Evolutionary conservation across 805 yeast genomes (phyloP).

Genomic region (Candida insectorum): DNA sequence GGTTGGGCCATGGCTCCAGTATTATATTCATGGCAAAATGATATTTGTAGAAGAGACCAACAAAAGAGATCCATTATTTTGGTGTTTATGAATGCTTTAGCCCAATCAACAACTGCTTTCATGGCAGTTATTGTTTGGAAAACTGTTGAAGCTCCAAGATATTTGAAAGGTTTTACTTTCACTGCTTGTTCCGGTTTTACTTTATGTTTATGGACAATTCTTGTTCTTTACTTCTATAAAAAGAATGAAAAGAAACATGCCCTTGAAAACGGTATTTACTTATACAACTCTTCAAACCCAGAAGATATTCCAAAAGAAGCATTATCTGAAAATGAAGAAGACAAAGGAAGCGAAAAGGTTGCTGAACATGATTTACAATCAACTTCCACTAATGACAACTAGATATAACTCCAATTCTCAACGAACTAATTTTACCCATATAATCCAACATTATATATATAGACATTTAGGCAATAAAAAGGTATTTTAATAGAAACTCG

Average conservation of each 20-base stretch:
- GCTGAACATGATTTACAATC: not conserved
- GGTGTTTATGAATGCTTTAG: slow-evolving; percentile 53
- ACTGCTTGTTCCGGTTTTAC: slow-evolving; percentile 46
- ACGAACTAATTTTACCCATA: too few relatives aligned
- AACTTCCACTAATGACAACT: too few relatives aligned
- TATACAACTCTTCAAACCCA: slow-evolving; percentile 21
- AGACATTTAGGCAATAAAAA: too few relatives aligned
- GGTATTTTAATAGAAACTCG: too few relatives aligned
- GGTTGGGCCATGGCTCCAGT: slow-evolving; percentile 66
- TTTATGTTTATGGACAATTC: slow-evolving; percentile 48
- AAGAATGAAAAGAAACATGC: slow-evolving; percentile 29
- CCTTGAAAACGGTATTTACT: slow-evolving; percentile 32
- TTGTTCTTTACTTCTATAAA: slow-evolving; percentile 47
- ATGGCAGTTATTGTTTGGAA: slow-evolving; percentile 51
- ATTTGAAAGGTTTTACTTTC: slow-evolving; percentile 49
- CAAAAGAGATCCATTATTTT: slow-evolving; percentile 54
- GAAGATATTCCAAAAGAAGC: slow-evolving; percentile 11
- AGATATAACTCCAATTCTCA: too few relatives aligned
- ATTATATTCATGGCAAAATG: slow-evolving; percentile 55
- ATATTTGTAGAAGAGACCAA: slow-evolving; percentile 55
- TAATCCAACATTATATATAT: too few relatives aligned
- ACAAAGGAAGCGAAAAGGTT: slow-evolving; percentile 1
- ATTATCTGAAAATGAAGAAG: slow-evolving; percentile 4
- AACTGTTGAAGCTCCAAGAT: slow-evolving; percentile 58
- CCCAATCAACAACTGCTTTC: slow-evolving; percentile 55